phyloP scores from a whole-genome alignment of 1,284 basidiomycete genomes.

The Ustilago trichophora region DNA sequence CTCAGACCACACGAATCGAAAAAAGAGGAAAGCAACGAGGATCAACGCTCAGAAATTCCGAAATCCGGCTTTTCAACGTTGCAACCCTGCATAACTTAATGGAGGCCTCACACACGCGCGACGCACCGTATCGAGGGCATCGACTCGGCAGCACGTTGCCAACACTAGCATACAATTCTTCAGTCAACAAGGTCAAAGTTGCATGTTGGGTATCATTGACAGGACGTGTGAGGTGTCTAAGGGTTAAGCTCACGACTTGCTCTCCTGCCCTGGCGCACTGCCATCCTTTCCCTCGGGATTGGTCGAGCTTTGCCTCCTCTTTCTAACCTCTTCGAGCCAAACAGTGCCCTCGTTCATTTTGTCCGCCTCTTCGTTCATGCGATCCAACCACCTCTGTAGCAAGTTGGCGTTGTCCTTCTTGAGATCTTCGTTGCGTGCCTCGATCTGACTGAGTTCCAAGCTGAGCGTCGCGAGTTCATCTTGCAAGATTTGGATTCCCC shows the following conservation, averaged over 20 bases:
- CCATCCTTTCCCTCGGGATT: background rate
- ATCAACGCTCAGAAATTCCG: constrained; percentile 16
- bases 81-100: constrained; percentile 13
- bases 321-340: constrained; percentile 48
- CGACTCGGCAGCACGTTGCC: too few relatives aligned
- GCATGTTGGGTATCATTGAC: constrained; percentile 15
- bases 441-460: constrained; percentile 83
- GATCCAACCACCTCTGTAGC: constrained; percentile 73
- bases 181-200: background rate
- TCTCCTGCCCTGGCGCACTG: background rate
- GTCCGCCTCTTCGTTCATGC: constrained; percentile 88
- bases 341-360: constrained; percentile 81
- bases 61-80: constrained; percentile 8
- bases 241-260: background rate
- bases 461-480: constrained; percentile 72
- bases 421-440: constrained; percentile 83
- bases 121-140: too few relatives aligned
- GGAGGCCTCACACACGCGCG: too few relatives aligned
- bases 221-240: too few relatives aligned
- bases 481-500: constrained; percentile 87
- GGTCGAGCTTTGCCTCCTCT: constrained; percentile 22
- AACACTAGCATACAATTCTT: too few relatives aligned
- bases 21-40: too few relatives aligned
- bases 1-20: background rate
- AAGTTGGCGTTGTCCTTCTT: constrained; percentile 92